These are phyloP conservation scores for Corynascus novoguineensis DNA, from an alignment of 495 filamentous ascomycete genomes.

Conservation along the genomic window DNA sequence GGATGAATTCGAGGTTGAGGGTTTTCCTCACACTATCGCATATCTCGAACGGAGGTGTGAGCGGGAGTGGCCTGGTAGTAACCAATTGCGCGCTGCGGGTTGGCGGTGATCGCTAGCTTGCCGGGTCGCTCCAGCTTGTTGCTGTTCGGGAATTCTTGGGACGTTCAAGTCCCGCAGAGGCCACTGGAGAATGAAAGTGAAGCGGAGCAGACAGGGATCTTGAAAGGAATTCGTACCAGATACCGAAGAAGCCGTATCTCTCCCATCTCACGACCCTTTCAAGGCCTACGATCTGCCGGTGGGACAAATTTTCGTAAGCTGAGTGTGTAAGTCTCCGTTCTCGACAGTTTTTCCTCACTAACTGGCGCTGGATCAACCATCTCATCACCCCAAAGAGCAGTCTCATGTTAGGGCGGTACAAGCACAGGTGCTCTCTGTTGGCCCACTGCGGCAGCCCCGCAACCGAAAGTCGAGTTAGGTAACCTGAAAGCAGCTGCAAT, in stretches of 20 bases:
- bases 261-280: neutral
- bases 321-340: neutral
- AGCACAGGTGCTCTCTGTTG: neutral
- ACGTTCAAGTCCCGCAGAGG: slow-evolving; percentile 6
- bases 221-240: neutral
- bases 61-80: slow-evolving; percentile 1
- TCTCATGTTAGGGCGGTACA: neutral
- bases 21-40: slow-evolving; percentile 2
- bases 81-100: slow-evolving; percentile 19
- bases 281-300: neutral
- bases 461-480: neutral
- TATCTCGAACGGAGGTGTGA: slow-evolving; percentile 5
- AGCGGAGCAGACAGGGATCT: slow-evolving; percentile 4
- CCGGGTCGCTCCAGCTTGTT: slow-evolving; percentile 6
- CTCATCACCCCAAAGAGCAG: neutral
- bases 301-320: neutral
- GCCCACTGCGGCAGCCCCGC: neutral
- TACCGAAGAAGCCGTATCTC: neutral
- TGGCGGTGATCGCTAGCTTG: slow-evolving; percentile 5
- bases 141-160: slow-evolving; percentile 19
- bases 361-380: neutral
- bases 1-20: neutral
- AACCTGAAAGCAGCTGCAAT: neutral
- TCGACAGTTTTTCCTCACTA: neutral
- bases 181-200: neutral